Evolutionary conservation across 176 grass and related monocot species (phyloP), one percentile per base, ranked within the genome.

Genomic region (Dendrocalamus sinicus): DNA sequence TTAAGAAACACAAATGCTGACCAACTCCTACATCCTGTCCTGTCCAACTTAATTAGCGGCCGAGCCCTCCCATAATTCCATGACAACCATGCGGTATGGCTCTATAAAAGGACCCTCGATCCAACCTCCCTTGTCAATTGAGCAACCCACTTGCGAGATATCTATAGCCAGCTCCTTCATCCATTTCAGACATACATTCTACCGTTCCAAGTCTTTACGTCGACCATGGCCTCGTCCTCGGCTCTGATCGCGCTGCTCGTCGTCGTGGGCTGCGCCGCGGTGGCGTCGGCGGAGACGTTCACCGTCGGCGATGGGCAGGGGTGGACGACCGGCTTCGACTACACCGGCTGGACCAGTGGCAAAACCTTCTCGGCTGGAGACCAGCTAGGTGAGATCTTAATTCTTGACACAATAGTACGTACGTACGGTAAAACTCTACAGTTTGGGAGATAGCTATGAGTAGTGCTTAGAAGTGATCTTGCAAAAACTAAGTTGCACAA

Each of bases 261-360:
- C 70, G 71, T 84, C 72, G 30, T 92, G 17, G 83, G 83, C 79
- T 92, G 75, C 39, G 86, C 72, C 6, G 43, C 67, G 1, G 88
- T 82, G 72, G 90, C 80, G 10, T 88, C 90, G 0, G 90, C 90
- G 1, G 45, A 12, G 0, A 41, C 78, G 19, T 82, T 61, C 88
- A 87, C 40, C 62, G 96, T 99, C n/a, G 96, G 96, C 19, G 92
- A 85, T 7, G 0, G 0, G 0, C 13, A 37, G 11, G 96, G 96
- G 17, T 99, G 96, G 96, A 14, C 30, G 1, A 14, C 5, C 12
- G 7, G 6, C 54, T 0, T 39, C 16, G 8, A 92, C 45, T 99
- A 94, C 86, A 0, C 1, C 55, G 45, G 1, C 19, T 99, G 96
- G 96, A 0, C 43, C 8, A 84, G 22, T 4, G 84, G 70, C 66